A percentile compares a stretch with the other conserved stretches of the same genome.
These are phyloP conservation scores for Cyanidiococcus yangmingshanensis DNA, from an alignment of 23 red algal species.

Conservation along the genomic window DNA sequence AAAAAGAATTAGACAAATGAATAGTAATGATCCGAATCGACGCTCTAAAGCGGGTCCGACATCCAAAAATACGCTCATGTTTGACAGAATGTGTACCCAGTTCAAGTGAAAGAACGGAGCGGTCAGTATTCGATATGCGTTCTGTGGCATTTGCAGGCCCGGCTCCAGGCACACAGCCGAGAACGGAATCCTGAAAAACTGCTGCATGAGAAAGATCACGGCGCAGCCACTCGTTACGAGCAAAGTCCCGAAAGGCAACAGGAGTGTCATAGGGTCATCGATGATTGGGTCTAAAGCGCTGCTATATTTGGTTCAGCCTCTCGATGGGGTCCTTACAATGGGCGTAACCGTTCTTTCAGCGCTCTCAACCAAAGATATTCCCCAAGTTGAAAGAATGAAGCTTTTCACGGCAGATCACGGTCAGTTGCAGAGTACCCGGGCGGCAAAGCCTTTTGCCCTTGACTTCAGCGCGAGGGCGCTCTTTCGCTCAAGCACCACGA, in stretches of 20 bases:
- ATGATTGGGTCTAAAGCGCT: too few species aligned
- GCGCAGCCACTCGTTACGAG: background rate
- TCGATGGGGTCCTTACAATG: too few species aligned
- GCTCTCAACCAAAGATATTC: too few species aligned
- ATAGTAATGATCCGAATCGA: background rate
- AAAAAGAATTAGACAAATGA: background rate
- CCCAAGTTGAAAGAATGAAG: too few species aligned
- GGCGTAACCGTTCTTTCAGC: too few species aligned
- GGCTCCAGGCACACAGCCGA: slow-evolving; percentile 2
- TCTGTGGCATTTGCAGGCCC: background rate
- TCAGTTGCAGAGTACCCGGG: too few species aligned
- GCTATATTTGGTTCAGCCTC: too few species aligned
- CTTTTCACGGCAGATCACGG: too few species aligned
- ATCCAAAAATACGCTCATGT: background rate
- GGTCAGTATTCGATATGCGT: background rate
- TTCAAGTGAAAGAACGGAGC: slow-evolving; percentile 1
- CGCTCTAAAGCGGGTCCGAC: background rate
- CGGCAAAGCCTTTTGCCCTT: too few species aligned
- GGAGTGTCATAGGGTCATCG: too few species aligned
- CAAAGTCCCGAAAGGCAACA: background rate
- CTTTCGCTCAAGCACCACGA: too few species aligned
- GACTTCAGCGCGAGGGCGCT: too few species aligned
- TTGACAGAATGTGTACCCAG: background rate
- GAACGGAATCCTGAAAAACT: background rate
- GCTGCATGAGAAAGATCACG: background rate